Conservation (phyloP, 495 filamentous ascomycete species). For the Paragyromitra xinjiangensis region DNA sequence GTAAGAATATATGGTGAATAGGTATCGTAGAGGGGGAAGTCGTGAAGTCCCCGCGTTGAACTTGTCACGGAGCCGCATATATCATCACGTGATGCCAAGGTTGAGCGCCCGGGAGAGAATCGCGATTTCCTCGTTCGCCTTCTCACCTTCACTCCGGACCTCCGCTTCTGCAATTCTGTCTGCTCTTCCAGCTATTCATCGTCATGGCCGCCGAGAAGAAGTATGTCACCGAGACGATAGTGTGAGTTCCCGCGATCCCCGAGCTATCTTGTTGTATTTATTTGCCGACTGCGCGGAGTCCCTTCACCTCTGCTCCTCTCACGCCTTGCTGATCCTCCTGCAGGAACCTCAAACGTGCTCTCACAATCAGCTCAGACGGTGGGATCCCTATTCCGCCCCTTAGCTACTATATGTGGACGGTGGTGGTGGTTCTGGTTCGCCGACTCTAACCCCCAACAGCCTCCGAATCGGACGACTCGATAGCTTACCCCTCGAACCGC, state of each 20-base stretch:
- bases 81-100: conserved; percentile 23
- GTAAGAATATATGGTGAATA: neutral
- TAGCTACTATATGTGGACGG: neutral
- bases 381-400: neutral
- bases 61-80: conserved; percentile 20
- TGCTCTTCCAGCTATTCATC: neutral
- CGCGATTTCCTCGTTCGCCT: neutral
- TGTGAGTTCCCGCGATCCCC: conserved; percentile 33
- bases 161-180: neutral
- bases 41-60: conserved; percentile 16
- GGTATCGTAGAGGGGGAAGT: neutral
- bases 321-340: conserved; percentile 8
- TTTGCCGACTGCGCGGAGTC: conserved; percentile 7
- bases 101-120: neutral
- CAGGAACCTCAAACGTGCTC: conserved; percentile 55
- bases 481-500: conserved; percentile 82
- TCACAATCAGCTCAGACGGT: conserved; percentile 52
- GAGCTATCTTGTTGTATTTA: neutral
- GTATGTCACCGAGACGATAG: conserved; percentile 46
- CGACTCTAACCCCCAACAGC: conserved; percentile 63
- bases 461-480: conserved; percentile 85
- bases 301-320: neutral
- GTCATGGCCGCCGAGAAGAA: conserved; percentile 53
- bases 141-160: neutral
- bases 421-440: neutral